A percentile compares a stretch with the other conserved stretches of the same genome.
Conservation (phyloP, 2,329 filamentous ascomycete species). For the Geosmithia flava region DNA sequence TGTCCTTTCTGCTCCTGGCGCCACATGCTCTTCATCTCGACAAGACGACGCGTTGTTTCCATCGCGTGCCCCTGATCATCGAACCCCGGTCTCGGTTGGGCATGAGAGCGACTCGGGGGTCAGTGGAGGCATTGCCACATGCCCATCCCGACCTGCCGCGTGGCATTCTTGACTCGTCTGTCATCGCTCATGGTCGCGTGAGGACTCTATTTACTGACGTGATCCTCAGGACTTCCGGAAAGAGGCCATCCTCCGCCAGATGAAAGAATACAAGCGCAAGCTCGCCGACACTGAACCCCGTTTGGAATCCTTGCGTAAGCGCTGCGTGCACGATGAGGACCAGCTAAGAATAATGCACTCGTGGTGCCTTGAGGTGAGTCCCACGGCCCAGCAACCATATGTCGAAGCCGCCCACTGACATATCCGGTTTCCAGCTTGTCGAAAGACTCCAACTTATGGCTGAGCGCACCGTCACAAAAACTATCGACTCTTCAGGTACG, state of each 20-base stretch:
- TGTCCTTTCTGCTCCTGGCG: background rate
- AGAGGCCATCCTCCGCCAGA: conserved; percentile 92
- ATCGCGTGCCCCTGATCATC: background rate
- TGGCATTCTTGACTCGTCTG: background rate
- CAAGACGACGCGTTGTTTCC: background rate
- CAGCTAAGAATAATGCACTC: conserved; percentile 82
- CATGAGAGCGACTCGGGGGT: background rate
- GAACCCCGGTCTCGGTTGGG: background rate
- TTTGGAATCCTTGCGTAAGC: conserved; percentile 68
- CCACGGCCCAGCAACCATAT: background rate
- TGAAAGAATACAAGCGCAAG: conserved; percentile 95
- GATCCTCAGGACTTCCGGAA: conserved; percentile 31
- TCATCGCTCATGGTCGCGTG: background rate
- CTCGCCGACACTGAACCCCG: conserved; percentile 70
- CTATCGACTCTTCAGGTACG: conserved; percentile 3
- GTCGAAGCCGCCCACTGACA: background rate
- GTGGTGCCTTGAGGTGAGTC: conserved; percentile 79
- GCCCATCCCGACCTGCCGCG: background rate
- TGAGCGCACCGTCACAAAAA: conserved; percentile 27
- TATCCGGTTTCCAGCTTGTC: conserved; percentile 32
- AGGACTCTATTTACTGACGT: background rate
- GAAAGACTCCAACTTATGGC: conserved; percentile 53
- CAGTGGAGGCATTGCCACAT: background rate
- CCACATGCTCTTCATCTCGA: background rate
- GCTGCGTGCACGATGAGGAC: conserved; percentile 75